These are phyloP conservation scores for Amaranthus cruentus DNA, from an alignment of 148 eudicot species.

Conservation along the genomic window DNA sequence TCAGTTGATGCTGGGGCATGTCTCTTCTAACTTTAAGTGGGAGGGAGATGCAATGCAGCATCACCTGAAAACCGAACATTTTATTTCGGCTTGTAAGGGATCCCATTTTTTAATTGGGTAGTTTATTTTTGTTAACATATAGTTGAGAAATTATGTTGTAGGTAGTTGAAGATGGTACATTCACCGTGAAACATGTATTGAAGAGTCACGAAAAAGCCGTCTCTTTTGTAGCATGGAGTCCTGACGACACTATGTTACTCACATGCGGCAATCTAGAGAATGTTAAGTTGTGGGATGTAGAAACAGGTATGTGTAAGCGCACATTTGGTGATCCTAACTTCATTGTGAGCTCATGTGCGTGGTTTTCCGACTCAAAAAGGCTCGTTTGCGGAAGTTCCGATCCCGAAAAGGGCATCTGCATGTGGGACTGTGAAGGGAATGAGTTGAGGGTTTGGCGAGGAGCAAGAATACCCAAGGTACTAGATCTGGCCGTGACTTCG, in stretches of 20 bases:
- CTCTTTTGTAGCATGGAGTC: slow-evolving; percentile 90
- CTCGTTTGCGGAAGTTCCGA: slow-evolving; percentile 89
- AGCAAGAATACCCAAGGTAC: slow-evolving; percentile 77
- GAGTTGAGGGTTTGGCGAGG: slow-evolving; percentile 94
- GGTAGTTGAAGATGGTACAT: slow-evolving; percentile 60
- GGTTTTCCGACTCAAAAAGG: slow-evolving; percentile 89
- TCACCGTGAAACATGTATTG: slow-evolving; percentile 51
- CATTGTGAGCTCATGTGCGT: slow-evolving; percentile 82
- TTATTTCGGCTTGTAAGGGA: slow-evolving; percentile 5
- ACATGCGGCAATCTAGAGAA: slow-evolving; percentile 87
- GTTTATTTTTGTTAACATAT: neutral
- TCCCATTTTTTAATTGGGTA: neutral
- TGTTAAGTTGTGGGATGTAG: slow-evolving; percentile 86
- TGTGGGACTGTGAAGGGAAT: slow-evolving; percentile 87
- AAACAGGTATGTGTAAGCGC: slow-evolving; percentile 75
- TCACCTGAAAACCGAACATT: slow-evolving; percentile 11
- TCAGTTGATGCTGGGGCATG: slow-evolving; percentile 18
- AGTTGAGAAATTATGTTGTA: slow-evolving; percentile 25
- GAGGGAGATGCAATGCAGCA: slow-evolving; percentile 29
- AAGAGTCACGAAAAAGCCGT: slow-evolving; percentile 75
- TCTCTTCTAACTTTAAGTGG: slow-evolving; percentile 18
- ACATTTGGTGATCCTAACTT: slow-evolving; percentile 68
- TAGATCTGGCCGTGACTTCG: slow-evolving; percentile 81
- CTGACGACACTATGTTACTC: slow-evolving; percentile 81
- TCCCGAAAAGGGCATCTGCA: slow-evolving; percentile 72